Base-by-base conservation (phyloP, 2,329 filamentous ascomycete genomes). In the Penicillium sp. region DNA sequence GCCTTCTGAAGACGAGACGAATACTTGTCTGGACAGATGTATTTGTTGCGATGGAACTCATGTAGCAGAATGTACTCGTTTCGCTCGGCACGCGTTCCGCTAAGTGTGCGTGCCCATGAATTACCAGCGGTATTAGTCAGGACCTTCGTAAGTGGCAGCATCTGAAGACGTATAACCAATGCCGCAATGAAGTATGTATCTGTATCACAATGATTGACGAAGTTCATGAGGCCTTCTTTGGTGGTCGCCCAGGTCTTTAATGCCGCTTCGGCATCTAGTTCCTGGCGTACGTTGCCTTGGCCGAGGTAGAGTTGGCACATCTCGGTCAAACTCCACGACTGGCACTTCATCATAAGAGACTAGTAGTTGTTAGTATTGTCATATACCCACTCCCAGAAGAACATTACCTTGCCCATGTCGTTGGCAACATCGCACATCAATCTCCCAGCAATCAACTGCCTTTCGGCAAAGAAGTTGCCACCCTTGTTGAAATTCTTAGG, bases 41-140 rank as follows among this genome's bases (percentile, higher is more conserved):
- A 99, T 75, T 97, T 97, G 77, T 94, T 97, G 61, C 89, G 88
- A 73, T 97, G 85, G 71, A 99, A 99, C 70, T 97, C 93, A 68
- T 99, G 94, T 6, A 99, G 84, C 71, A 99, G 71, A 91, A 99
- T 99, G 82, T 96, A 99, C 78, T 99, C 94, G 77, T 99, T 99
- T 36, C 94, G 90, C 79, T 99, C 94, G 9, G 94, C 94, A 71
- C 94, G 89, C 21, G 94, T 99, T 75, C 94, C 94, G 38, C 91
- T 97, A 41, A 99, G 80, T 2, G 94, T 99, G 72, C 94, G 87
- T 54, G 93, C 93, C 94, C 94, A 99, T 1, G 94, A 97, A 75
- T 99, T 99, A 66, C 94, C 94, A 61, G 94, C 94, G 73, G 99
- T 81, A 69, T 97, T 97, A 15, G 94, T 99, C 62, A 99, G 81